Evolutionary conservation across 179 eudicot species (phyloP).

Genomic region (Dionaea muscipula): DNA sequence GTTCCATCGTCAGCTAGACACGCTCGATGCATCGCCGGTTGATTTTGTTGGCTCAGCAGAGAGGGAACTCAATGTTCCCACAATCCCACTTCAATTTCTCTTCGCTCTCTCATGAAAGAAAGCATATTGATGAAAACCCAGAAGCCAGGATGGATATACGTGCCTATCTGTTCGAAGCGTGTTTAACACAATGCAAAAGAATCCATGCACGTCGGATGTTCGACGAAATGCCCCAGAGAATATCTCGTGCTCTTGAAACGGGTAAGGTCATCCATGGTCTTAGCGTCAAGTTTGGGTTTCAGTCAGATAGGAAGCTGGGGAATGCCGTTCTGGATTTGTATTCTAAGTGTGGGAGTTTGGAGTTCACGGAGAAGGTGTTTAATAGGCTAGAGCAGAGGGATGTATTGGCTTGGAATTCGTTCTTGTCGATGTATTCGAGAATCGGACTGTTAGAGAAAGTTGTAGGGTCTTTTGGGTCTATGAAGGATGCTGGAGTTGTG

Average conservation of each 20-base stretch:
- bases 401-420: constrained; percentile 66
- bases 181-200: constrained; percentile 40
- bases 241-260: constrained; percentile 16
- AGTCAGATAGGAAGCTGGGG: constrained; percentile 37
- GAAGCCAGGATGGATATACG: constrained; percentile 3
- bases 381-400: constrained; percentile 35
- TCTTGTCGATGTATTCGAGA: constrained; percentile 52
- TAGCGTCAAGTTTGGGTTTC: constrained; percentile 40
- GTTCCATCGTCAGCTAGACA: too few species aligned
- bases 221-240: constrained; percentile 66
- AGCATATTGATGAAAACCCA: not conserved
- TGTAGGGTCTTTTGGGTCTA: constrained; percentile 24
- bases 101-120: constrained; percentile 6
- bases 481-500: constrained; percentile 30
- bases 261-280: constrained; percentile 37
- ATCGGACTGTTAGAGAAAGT: constrained; percentile 34
- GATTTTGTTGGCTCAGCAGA: constrained; percentile 11
- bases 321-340: constrained; percentile 71
- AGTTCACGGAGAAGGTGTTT: constrained; percentile 41
- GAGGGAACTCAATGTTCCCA: constrained; percentile 9
- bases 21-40: constrained; percentile 11
- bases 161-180: constrained; percentile 23
- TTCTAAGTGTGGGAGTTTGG: constrained; percentile 55
- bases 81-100: constrained; percentile 16
- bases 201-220: constrained; percentile 42